Percentiles rank a stretch among this genome's conserved stretches.
Evolutionary conservation across 495 filamentous ascomycete species (phyloP).

Genomic region (Bombardia bombarda): DNA sequence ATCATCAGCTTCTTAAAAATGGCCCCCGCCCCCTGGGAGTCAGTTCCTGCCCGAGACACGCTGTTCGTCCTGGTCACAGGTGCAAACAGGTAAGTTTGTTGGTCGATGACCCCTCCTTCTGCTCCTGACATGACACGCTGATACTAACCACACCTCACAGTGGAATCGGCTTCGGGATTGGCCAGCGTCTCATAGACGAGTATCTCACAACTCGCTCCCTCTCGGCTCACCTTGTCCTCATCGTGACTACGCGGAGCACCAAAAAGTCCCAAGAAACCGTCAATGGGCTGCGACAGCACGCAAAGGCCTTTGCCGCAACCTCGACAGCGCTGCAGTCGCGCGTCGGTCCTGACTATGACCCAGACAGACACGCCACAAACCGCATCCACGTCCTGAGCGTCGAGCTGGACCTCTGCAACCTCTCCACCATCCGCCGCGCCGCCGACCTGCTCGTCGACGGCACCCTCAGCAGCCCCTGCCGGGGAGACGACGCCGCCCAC

Average conservation of each 20-base stretch:
- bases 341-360: slow-evolving; percentile 33
- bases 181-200: slow-evolving; percentile 82
- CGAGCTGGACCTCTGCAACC: slow-evolving; percentile 48
- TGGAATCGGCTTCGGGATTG: slow-evolving; percentile 82
- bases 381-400: slow-evolving; percentile 50
- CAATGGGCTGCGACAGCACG: slow-evolving; percentile 42
- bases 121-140: slow-evolving; percentile 6
- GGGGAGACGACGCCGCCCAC: slow-evolving; percentile 15
- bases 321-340: slow-evolving; percentile 29
- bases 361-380: slow-evolving; percentile 31
- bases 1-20: slow-evolving; percentile 4
- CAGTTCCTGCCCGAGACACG: slow-evolving; percentile 35
- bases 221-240: slow-evolving; percentile 53
- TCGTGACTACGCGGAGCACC: slow-evolving; percentile 56
- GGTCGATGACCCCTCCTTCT: no score
- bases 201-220: slow-evolving; percentile 64
- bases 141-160: slow-evolving; percentile 34
- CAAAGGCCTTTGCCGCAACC: slow-evolving; percentile 33
- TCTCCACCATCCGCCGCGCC: slow-evolving; percentile 39
- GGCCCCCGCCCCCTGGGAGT: slow-evolving; percentile 44
- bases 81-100: slow-evolving; percentile 68
- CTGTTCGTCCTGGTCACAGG: slow-evolving; percentile 58
- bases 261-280: slow-evolving; percentile 55
- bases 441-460: slow-evolving; percentile 40
- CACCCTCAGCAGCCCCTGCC: slow-evolving; percentile 40